Conservation (phyloP, 2,329 filamentous ascomycete species). For the Epichloe gansuensis region DNA sequence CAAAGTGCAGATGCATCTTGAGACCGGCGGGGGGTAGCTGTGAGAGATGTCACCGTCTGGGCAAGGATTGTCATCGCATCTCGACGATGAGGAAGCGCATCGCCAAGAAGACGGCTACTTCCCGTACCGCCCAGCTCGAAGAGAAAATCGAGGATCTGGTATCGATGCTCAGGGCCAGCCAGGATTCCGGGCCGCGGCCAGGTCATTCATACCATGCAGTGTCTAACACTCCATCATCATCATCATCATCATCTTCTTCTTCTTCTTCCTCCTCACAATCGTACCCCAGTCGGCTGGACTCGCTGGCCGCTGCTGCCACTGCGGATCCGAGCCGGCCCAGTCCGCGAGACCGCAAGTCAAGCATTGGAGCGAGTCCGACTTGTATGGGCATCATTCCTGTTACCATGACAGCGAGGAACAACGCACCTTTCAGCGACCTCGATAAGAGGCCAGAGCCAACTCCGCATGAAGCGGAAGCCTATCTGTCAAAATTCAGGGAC, state of each 20-base stretch:
- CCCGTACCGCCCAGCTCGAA: conserved; percentile 32
- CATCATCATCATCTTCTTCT: background rate
- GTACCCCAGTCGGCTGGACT: conserved; percentile 21
- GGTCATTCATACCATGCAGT: background rate
- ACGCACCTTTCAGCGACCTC: conserved; percentile 7
- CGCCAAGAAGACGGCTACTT: conserved; percentile 20
- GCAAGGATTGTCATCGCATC: conserved; percentile 34
- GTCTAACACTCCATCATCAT: background rate
- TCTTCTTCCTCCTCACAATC: background rate
- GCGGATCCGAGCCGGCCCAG: conserved; percentile 8
- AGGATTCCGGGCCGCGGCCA: conserved; percentile 7
- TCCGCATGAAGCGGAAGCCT: conserved; percentile 24
- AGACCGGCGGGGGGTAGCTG: conserved; percentile 20
- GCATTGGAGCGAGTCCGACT: background rate
- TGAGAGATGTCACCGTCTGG: conserved; percentile 31
- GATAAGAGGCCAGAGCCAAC: conserved; percentile 18
- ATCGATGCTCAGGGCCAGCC: conserved; percentile 27
- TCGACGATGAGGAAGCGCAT: conserved; percentile 26
- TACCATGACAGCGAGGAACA: background rate
- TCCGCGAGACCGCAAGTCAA: background rate
- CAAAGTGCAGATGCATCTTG: conserved; percentile 37
- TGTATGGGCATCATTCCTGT: background rate
- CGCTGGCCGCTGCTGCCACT: conserved; percentile 23
- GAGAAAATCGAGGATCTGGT: conserved; percentile 37
- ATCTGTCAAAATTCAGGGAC: conserved; percentile 28